Percentiles rank a stretch among this genome's conserved stretches.
Evolutionary conservation across 2,329 filamentous ascomycete genomes (phyloP).

Genomic region (Xylariaceae sp.): DNA sequence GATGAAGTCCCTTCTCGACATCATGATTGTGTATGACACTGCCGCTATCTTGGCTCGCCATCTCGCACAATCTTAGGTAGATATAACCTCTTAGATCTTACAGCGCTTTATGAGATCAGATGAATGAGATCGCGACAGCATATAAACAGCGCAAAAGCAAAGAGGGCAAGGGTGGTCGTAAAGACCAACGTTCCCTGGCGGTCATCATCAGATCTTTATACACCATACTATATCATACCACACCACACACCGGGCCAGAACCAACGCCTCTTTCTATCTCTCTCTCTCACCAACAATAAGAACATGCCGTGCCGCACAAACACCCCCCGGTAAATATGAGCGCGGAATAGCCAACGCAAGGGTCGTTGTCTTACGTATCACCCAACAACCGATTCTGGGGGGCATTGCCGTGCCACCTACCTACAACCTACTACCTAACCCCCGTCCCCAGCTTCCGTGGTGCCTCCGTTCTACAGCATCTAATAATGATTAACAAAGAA

Average conservation of each 20-base stretch:
- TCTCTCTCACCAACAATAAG: background rate
- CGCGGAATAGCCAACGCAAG: background rate
- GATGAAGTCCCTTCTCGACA: conserved; percentile 45
- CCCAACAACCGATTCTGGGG: background rate
- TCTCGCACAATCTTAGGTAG: conserved; percentile 17
- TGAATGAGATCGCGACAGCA: background rate
- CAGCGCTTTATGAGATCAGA: background rate
- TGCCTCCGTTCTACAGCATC: conserved; percentile 20
- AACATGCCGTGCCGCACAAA: background rate
- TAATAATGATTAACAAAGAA: conserved; percentile 1
- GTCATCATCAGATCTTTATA: conserved; percentile 12
- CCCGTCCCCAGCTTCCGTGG: background rate
- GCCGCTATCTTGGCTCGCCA: conserved; percentile 29
- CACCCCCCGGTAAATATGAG: background rate
- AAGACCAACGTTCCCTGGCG: background rate
- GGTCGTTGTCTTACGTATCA: conserved; percentile 1
- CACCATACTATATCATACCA: background rate
- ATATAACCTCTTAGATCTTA: no score
- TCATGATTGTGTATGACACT: conserved; percentile 30
- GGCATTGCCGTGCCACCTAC: conserved; percentile 5
- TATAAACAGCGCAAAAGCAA: background rate
- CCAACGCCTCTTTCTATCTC: background rate
- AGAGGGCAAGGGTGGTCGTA: conserved; percentile 6
- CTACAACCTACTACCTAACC: no score
- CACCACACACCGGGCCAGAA: background rate